Conservation (phyloP, 495 filamentous ascomycete genomes). For the Neurospora sp. region DNA sequence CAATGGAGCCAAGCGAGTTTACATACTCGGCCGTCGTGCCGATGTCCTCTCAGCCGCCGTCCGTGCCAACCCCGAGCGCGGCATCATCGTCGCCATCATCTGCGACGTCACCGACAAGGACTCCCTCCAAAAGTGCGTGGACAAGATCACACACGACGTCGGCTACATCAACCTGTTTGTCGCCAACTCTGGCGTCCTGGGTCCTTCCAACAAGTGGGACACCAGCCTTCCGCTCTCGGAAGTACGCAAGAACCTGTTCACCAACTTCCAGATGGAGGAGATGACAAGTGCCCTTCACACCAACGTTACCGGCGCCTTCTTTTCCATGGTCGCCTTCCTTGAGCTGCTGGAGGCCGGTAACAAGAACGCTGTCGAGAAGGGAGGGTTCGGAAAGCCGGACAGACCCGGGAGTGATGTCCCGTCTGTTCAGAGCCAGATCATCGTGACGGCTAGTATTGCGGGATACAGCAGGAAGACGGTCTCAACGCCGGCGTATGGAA, state of each 20-base stretch:
- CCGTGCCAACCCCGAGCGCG: conserved; percentile 8
- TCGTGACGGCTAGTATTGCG: conserved; percentile 42
- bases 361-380: conserved; percentile 31
- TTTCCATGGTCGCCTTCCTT: conserved; percentile 53
- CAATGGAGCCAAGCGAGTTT: conserved; percentile 57
- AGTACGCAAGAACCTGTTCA: conserved; percentile 23
- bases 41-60: conserved; percentile 35
- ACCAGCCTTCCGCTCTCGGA: conserved; percentile 34
- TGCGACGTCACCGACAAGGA: conserved; percentile 57
- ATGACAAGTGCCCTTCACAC: conserved; percentile 45
- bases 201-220: conserved; percentile 19
- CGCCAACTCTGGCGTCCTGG: conserved; percentile 50
- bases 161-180: conserved; percentile 53
- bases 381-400: conserved; percentile 20
- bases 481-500: conserved; percentile 46
- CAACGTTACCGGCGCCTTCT: conserved; percentile 52
- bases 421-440: conserved; percentile 44
- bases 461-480: conserved; percentile 33
- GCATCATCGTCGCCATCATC: conserved; percentile 42
- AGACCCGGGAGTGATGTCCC: conserved; percentile 17
- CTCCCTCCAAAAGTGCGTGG: conserved; percentile 46
- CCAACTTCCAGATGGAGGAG: conserved; percentile 32
- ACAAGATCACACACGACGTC: conserved; percentile 29
- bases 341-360: conserved; percentile 57
- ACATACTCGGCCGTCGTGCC: conserved; percentile 53